These are phyloP conservation scores for Eucalyptus coolabah DNA, from an alignment of 345 rosid genomes.

Conservation along the genomic window DNA sequence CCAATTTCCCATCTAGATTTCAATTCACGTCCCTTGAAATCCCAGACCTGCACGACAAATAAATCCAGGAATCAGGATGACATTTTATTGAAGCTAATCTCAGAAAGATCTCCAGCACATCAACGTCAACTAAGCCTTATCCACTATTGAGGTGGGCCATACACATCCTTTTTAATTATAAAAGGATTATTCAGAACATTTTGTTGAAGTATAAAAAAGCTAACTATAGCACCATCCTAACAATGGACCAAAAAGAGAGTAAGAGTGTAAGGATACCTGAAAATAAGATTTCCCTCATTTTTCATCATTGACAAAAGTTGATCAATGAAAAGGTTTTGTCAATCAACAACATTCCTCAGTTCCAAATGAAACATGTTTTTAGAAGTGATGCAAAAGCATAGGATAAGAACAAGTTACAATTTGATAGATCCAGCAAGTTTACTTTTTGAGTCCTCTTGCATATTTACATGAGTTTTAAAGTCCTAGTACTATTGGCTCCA, in stretches of 20 bases:
- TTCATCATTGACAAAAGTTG: background rate
- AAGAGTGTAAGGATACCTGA: background rate
- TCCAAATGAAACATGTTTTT: background rate
- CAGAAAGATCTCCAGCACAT: background rate
- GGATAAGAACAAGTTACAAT: background rate
- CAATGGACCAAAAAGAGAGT: background rate
- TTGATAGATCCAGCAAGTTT: background rate
- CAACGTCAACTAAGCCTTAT: background rate
- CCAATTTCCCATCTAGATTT: constrained; percentile 83
- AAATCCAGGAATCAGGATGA: background rate
- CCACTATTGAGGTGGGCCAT: background rate
- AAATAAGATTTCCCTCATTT: background rate
- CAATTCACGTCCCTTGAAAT: constrained; percentile 62
- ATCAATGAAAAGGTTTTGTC: background rate
- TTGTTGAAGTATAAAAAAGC: background rate
- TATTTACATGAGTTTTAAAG: background rate
- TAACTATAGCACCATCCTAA: background rate
- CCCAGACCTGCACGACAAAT: constrained; percentile 67
- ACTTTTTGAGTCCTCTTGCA: background rate
- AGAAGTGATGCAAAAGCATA: background rate
- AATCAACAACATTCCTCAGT: background rate
- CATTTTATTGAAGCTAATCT: background rate
- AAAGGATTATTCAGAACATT: background rate
- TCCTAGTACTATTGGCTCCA: background rate
- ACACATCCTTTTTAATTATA: background rate